These are phyloP conservation scores for Epichloe elymi DNA, from an alignment of 2,329 filamentous ascomycete genomes.

Conservation along the genomic window DNA sequence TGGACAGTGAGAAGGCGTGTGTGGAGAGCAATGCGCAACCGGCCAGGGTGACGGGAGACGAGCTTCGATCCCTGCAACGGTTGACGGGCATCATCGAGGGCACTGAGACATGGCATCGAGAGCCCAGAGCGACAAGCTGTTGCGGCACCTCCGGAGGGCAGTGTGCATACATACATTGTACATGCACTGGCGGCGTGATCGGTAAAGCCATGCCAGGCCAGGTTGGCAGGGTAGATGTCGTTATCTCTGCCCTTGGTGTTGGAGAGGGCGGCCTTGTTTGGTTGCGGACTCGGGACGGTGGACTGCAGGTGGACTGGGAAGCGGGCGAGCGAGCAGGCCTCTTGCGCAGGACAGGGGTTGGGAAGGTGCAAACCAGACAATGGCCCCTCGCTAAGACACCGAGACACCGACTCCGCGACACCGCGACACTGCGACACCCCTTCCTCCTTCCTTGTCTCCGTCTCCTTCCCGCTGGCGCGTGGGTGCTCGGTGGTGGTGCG, in stretches of 20 bases:
- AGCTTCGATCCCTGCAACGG: slow-evolving; percentile 5
- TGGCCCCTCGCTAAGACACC: not conserved
- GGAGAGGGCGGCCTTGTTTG: not conserved
- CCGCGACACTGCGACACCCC: not conserved
- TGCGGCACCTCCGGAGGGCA: slow-evolving; percentile 5
- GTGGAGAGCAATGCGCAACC: slow-evolving; percentile 7
- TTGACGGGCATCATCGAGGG: slow-evolving; percentile 3
- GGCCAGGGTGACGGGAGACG: slow-evolving; percentile 11
- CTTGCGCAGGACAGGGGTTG: slow-evolving; percentile 3
- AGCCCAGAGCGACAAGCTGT: slow-evolving; percentile 5
- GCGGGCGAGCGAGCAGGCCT: not conserved
- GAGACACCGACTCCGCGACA: not conserved
- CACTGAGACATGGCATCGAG: slow-evolving; percentile 4
- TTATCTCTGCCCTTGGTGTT: not conserved
- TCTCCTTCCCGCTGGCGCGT: not conserved
- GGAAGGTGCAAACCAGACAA: not conserved
- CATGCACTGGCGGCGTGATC: not conserved
- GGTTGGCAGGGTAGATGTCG: not conserved
- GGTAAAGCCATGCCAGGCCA: not conserved
- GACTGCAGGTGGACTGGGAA: not conserved
- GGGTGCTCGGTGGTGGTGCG: not conserved
- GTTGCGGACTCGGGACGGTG: not conserved
- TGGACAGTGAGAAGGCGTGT: slow-evolving; percentile 8
- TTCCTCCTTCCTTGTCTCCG: not conserved
- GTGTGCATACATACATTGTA: not conserved